Evolutionary conservation across 768 basidiomycete species (phyloP).

Genomic region (Termitomyces sp.): DNA sequence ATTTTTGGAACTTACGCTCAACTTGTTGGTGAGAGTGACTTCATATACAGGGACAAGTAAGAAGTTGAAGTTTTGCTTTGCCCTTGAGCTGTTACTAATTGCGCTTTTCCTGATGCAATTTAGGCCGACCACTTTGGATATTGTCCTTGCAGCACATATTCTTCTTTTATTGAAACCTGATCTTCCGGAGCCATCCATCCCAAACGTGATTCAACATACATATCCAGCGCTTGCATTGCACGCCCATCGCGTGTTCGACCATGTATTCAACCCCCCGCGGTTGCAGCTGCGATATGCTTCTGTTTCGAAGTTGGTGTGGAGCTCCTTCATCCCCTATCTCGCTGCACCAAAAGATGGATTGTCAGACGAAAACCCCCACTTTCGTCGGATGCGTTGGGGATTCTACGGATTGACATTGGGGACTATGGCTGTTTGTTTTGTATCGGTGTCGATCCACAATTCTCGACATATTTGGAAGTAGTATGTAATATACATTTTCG

Average conservation of each 20-base stretch:
- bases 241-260: slow-evolving; percentile 42
- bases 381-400: slow-evolving; percentile 44
- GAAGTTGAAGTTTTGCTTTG: slow-evolving; percentile 8
- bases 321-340: slow-evolving; percentile 32
- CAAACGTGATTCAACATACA: slow-evolving; percentile 44
- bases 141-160: slow-evolving; percentile 63
- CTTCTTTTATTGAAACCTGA: slow-evolving; percentile 53
- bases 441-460: slow-evolving; percentile 15
- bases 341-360: slow-evolving; percentile 12
- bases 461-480: background rate
- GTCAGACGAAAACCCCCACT: slow-evolving; percentile 40
- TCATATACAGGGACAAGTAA: slow-evolving; percentile 47
- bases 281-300: slow-evolving; percentile 11
- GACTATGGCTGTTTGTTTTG: slow-evolving; percentile 33
- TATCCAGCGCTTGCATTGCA: slow-evolving; percentile 57
- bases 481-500: background rate
- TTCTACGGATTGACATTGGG: slow-evolving; percentile 45
- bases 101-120: background rate
- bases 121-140: slow-evolving; percentile 61
- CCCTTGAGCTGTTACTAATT: too few species aligned
- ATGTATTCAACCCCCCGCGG: slow-evolving; percentile 17
- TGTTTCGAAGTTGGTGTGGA: slow-evolving; percentile 22
- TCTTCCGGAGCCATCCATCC: slow-evolving; percentile 56
- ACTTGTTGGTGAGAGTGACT: slow-evolving; percentile 44
- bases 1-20: slow-evolving; percentile 54